Evolutionary conservation across 1,139 yeast species (phyloP).

Genomic region (Nakaseomyces uthaithaninus): DNA sequence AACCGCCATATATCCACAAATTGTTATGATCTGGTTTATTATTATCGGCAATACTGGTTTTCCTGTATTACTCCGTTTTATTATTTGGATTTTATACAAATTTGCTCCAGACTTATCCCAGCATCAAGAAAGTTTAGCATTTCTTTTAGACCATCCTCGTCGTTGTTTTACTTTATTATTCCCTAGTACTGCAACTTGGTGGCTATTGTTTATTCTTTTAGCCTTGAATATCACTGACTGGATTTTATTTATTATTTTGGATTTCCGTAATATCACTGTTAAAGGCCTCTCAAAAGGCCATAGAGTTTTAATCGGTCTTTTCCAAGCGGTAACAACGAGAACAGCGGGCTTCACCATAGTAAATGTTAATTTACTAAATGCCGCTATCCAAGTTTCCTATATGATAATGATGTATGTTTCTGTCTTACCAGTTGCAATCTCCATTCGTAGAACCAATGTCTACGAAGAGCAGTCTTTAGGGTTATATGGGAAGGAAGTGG

Average conservation of each 20-base stretch:
- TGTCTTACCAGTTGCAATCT: slow-evolving; percentile 89
- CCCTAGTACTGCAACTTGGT: slow-evolving; percentile 92
- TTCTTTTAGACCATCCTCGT: slow-evolving; percentile 88
- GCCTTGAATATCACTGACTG: slow-evolving; percentile 69
- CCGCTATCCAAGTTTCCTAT: slow-evolving; percentile 89
- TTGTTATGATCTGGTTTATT: slow-evolving; percentile 59
- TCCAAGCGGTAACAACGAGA: slow-evolving; percentile 86
- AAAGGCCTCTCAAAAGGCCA: slow-evolving; percentile 52
- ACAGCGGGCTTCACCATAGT: slow-evolving; percentile 85
- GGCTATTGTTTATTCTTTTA: slow-evolving; percentile 71
- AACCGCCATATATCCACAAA: slow-evolving; percentile 53
- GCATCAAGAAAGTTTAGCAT: slow-evolving; percentile 70
- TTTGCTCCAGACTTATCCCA: slow-evolving; percentile 58
- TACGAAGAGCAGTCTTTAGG: slow-evolving; percentile 96
- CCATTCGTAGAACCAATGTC: slow-evolving; percentile 92
- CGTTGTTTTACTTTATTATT: slow-evolving; percentile 89
- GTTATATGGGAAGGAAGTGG: slow-evolving; percentile 46
- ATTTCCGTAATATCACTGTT: slow-evolving; percentile 46
- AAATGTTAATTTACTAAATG: slow-evolving; percentile 61
- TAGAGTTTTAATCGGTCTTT: slow-evolving; percentile 71
- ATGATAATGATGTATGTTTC: slow-evolving; percentile 98
- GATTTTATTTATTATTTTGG: slow-evolving; percentile 70
- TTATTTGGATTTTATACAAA: slow-evolving; percentile 73
- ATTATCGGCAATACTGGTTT: slow-evolving; percentile 91
- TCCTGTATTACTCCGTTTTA: slow-evolving; percentile 68